phyloP scores from a whole-genome alignment of 2,329 filamentous ascomycete genomes.

The Epichloe sylvatica region DNA sequence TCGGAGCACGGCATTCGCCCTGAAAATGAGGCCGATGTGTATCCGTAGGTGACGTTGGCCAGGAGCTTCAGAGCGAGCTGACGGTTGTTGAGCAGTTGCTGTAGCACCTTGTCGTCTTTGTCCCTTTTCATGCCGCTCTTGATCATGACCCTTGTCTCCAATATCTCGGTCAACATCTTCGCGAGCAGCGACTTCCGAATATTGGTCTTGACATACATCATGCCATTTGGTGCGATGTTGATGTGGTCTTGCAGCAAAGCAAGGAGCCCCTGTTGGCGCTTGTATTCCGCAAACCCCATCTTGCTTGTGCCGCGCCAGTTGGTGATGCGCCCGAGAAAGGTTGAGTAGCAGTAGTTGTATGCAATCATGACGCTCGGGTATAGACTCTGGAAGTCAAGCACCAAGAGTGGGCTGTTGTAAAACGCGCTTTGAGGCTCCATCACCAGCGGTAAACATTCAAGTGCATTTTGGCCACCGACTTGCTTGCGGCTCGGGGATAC shows the following conservation, averaged over 20 bases:
- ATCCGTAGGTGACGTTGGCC: constrained; percentile 98
- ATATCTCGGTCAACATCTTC: constrained; percentile 91
- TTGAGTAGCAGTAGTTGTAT: constrained; percentile 98
- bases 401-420: constrained; percentile 77
- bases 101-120: constrained; percentile 73
- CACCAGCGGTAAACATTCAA: constrained; percentile 86
- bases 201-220: constrained; percentile 81
- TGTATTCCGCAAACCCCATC: constrained; percentile 85
- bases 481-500: constrained; percentile 84
- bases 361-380: constrained; percentile 99
- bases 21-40: constrained; percentile 92
- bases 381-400: constrained; percentile 89
- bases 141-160: constrained; percentile 94
- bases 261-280: constrained; percentile 59
- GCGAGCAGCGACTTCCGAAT: constrained; percentile 83
- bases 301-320: constrained; percentile 87
- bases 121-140: constrained; percentile 93
- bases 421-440: constrained; percentile 97
- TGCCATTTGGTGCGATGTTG: constrained; percentile 88
- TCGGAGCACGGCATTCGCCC: constrained; percentile 96
- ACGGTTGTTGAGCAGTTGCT: constrained; percentile 80
- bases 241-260: constrained; percentile 70
- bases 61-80: constrained; percentile 90
- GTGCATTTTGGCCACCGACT: constrained; percentile 82
- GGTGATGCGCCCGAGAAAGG: constrained; percentile 73